Base-by-base conservation (phyloP, 768 basidiomycete genomes). In the Chiua virens region DNA sequence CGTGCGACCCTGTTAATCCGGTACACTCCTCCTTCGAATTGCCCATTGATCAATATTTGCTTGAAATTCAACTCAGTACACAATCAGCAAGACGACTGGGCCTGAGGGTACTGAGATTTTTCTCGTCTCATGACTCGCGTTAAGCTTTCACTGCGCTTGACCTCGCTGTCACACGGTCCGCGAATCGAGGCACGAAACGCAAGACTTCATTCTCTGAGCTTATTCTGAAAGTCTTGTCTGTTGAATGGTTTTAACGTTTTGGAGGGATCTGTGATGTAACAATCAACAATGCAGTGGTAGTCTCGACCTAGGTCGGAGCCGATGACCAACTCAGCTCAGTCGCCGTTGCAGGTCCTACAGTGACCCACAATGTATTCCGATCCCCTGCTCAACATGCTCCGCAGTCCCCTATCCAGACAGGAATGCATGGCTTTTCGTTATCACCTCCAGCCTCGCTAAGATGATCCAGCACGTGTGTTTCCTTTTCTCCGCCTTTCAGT, bases 361-460 rank as follows among this genome's bases (percentile, higher is more conserved):
- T 30, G 27, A 54, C 48, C 45, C 48, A 53, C 47, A 42, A 10
- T 41, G 20, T 36, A 23, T 43, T 14, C 23, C 44, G 44, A 32
- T 42, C 23, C 14, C 30, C 30, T 39, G 42, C 35, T 45, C 35
- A 50, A 37, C 49, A 49, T 14, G 59, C 60, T 40, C 73, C 75
- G 55, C 75, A 76, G 8, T 57, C 68, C 6, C 72, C 73, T 32
- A 79, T 73, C 79, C 77, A 77, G 7, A 79, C 72, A 7, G 71
- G 65, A 43, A 61, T 39, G 13, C 68, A 59, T 3, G 69, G 65
- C 54, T 61, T 65, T 14, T 73, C 76, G 32, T 73, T 70, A 9
- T 61, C 62, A 21, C 66, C 62, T 8, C 67, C 75, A 6, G 61
- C 67, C 23, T 59, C 56, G 23, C 69, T 61, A 28, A 77, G 61